A percentile compares a stretch with the other conserved stretches of the same genome.
phyloP scores from a whole-genome alignment of 2,329 filamentous ascomycete genomes.

The Aspergillus felis region DNA sequence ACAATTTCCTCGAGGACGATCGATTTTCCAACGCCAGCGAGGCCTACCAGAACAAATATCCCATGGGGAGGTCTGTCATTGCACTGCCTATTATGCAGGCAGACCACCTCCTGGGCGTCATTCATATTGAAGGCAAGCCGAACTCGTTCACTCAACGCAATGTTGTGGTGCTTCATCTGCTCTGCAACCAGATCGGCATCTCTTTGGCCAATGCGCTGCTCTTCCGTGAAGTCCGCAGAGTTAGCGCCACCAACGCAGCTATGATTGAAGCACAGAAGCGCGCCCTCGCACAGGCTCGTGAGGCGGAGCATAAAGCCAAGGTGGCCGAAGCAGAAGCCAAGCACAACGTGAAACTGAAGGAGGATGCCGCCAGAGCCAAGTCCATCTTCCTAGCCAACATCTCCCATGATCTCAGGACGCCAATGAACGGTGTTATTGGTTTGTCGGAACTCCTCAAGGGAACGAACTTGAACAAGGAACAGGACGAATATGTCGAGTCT shows the following conservation, averaged over 20 bases:
- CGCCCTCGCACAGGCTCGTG: constrained; percentile 57
- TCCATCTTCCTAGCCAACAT: constrained; percentile 98
- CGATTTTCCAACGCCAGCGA: constrained; percentile 60
- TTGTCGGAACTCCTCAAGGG: constrained; percentile 60
- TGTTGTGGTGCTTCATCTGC: constrained; percentile 48
- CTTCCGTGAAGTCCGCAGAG: constrained; percentile 58
- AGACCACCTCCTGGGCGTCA: constrained; percentile 55
- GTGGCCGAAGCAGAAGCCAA: constrained; percentile 61
- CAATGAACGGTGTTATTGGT: constrained; percentile 89
- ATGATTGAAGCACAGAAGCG: constrained; percentile 65
- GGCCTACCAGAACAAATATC: constrained; percentile 53
- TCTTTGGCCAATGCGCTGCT: constrained; percentile 62
- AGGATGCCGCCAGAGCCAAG: constrained; percentile 69
- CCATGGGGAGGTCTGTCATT: constrained; percentile 58
- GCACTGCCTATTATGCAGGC: constrained; percentile 61
- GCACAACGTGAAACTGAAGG: constrained; percentile 62
- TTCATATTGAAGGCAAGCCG: constrained; percentile 60
- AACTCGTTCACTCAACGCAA: constrained; percentile 62
- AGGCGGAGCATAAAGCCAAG: constrained; percentile 62
- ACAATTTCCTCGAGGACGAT: constrained; percentile 62
- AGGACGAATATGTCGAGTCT: constrained; percentile 60
- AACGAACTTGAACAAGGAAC: constrained; percentile 54
- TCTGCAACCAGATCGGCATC: constrained; percentile 63
- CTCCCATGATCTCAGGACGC: constrained; percentile 81
- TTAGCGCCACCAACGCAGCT: constrained; percentile 59